These are phyloP conservation scores for Lactarius sp. DNA, from an alignment of 768 basidiomycete species.

Conservation along the genomic window DNA sequence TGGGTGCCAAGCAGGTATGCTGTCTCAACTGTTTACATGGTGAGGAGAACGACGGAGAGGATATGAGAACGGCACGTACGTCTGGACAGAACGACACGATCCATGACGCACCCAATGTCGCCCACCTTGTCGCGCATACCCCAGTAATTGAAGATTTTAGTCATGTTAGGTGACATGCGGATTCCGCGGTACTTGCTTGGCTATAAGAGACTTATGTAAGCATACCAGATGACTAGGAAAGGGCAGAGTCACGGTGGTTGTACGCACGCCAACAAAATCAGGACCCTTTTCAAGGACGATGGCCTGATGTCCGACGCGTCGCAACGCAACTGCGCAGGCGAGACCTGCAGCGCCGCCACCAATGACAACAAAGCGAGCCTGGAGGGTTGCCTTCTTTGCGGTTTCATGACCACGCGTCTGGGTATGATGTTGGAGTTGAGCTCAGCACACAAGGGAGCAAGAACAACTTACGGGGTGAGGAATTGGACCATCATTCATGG, in stretches of 20 bases:
- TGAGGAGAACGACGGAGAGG: neutral
- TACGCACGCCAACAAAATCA: slow-evolving; percentile 31
- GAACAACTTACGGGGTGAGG: slow-evolving; percentile 8
- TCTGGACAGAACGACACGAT: slow-evolving; percentile 27
- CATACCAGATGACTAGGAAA: neutral
- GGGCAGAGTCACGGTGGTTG: neutral
- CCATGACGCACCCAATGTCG: slow-evolving; percentile 26
- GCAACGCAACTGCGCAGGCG: slow-evolving; percentile 34
- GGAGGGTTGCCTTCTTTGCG: slow-evolving; percentile 24
- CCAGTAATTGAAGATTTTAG: slow-evolving; percentile 37
- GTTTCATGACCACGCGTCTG: slow-evolving; percentile 15
- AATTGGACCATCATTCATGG: slow-evolving; percentile 7
- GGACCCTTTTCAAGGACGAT: slow-evolving; percentile 32
- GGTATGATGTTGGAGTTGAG: neutral
- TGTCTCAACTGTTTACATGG: slow-evolving; percentile 8
- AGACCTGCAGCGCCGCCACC: slow-evolving; percentile 37
- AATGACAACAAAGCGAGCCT: slow-evolving; percentile 33
- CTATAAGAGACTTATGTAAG: neutral
- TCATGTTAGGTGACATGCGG: slow-evolving; percentile 36
- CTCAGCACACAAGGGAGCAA: neutral
- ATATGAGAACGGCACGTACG: slow-evolving; percentile 23
- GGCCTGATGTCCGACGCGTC: slow-evolving; percentile 36
- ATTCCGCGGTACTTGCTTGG: slow-evolving; percentile 27
- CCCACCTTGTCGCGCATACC: slow-evolving; percentile 31
- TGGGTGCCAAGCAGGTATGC: slow-evolving; percentile 31